Conservation (phyloP, 257 asterid genomes). For the Lycium ferocissimum region DNA sequence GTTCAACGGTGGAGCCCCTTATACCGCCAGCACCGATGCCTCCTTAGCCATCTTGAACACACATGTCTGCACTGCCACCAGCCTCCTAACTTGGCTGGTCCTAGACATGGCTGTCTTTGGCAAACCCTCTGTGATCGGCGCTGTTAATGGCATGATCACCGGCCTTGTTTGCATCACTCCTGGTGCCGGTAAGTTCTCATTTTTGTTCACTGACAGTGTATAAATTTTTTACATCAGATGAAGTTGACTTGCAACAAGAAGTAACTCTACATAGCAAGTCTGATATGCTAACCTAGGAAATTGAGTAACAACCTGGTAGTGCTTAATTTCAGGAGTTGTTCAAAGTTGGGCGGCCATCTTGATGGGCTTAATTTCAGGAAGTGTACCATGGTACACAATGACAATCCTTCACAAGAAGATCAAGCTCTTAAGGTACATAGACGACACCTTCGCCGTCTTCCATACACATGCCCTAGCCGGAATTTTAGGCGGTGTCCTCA, state of each 20-base stretch:
- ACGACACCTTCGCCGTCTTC: slow-evolving; percentile 58
- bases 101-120: slow-evolving; percentile 51
- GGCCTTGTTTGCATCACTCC: slow-evolving; percentile 70
- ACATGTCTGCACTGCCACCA: slow-evolving; percentile 61
- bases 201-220: background rate
- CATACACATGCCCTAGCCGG: slow-evolving; percentile 67
- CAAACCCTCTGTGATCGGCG: slow-evolving; percentile 61
- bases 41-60: slow-evolving; percentile 66
- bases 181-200: slow-evolving; percentile 50
- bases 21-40: slow-evolving; percentile 46
- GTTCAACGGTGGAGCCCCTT: slow-evolving; percentile 72
- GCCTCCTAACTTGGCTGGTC: slow-evolving; percentile 59
- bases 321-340: slow-evolving; percentile 39
- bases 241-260: no score
- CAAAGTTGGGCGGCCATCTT: slow-evolving; percentile 51
- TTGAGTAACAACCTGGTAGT: background rate
- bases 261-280: background rate
- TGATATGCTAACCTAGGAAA: background rate
- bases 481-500: slow-evolving; percentile 50
- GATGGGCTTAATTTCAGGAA: slow-evolving; percentile 48
- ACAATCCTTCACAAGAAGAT: slow-evolving; percentile 40
- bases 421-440: slow-evolving; percentile 43
- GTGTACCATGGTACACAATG: slow-evolving; percentile 54
- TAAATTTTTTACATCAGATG: background rate
- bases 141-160: slow-evolving; percentile 56